Evolutionary conservation across 2,329 filamentous ascomycete genomes (phyloP), one percentile per base, ranked within the genome.

Genomic region (Talaromyces sp.): DNA sequence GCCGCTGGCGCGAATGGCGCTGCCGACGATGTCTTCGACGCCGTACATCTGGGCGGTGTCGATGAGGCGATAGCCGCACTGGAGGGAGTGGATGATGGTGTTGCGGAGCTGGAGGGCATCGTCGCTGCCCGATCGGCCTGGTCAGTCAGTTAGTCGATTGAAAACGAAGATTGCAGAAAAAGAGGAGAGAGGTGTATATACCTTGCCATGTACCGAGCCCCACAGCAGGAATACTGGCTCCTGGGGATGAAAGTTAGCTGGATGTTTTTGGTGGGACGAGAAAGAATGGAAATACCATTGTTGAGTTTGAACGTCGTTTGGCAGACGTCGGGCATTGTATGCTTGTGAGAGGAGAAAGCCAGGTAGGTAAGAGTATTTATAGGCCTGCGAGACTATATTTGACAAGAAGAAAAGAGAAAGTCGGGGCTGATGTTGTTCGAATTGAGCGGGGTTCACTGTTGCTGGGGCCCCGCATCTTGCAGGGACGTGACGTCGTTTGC

Each of bases 1-100:
- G 3, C 75, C 73, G 63, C 74, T 76, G 61, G 81, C 77, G 56
- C 77, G 74, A 63, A 83, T 81, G 0, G 80, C 80, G n/a, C 73
- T 62, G 0, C 80, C 80, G 21, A 82, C 65, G 62, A 54, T 54
- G 21, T 41, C 24, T 19, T 83, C 81, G 21, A 64, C 62, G 65
- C 83, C 81, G 0, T 59, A 59, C 27, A 41, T n/a, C 38, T 59
- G 57, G 6, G 57, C 57, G 3, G 57, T 59, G 43, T 59, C 57
- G 19, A 59, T 59, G 26, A 59, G 38, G 12, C 50, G 57, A 24
- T 59, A 59, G 10, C 57, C 57, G 14, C 17, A 19, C 6, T 31
- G 32, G 12, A 59, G 50, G 17, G 50, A 32, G 41, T 54, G 52
- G 17, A 59, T 14, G 29, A 59, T 54, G 50, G 57, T 53, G 32